Evolutionary conservation across 352 stramenopile species (phyloP), one percentile per base, ranked within the genome.

Genomic region (Globisporangium abappressorium): DNA sequence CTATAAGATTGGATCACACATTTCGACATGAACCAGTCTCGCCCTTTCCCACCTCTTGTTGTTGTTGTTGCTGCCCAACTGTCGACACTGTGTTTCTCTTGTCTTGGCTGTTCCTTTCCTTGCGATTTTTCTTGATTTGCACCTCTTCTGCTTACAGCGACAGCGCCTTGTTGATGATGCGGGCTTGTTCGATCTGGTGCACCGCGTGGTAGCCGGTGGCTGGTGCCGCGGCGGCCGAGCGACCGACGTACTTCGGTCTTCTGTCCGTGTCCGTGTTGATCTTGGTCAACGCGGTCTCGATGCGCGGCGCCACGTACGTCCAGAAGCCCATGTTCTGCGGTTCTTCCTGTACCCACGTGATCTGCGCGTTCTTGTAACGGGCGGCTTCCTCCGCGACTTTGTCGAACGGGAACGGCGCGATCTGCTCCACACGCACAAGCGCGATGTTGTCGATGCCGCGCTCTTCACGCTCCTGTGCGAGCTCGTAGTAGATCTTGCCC

Each of bases 401-500:
- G 76, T 99, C 97, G 76, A 98, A 99, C 62, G 97, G 92, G 81
- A 99, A 99, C 20, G 97, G 97, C 57, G 97, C 93, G 70, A 99
- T 96, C 79, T 99, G 97, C 82, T 99, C 97, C 33, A 99, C 79
- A 59, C 97, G 89, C 69, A 97, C 82, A 70, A 99, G 90, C 30
- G 89, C 91, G 57, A 97, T 81, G 63, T 97, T 76, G 63, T 91
- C 81, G 24, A 93, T 87, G 51, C 91, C 81, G 76, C 74, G 75
- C 64, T 94, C 93, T 64, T 97, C 87, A 56, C 97, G 84, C 73
- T 98, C 93, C 38, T 89, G 72, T 18, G 92, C 74, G 11, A 99
- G 80, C 70, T 99, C 97, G 81, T 99, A 99, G 79, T 99, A 99
- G 69, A 99, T 92, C 80, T 99, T 98, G 36, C 97, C 97, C 62